A percentile compares a stretch with the other conserved stretches of the same genome.
Evolutionary conservation across 208 protist genomes (phyloP).

Genomic region (Phytomonas sp.): DNA sequence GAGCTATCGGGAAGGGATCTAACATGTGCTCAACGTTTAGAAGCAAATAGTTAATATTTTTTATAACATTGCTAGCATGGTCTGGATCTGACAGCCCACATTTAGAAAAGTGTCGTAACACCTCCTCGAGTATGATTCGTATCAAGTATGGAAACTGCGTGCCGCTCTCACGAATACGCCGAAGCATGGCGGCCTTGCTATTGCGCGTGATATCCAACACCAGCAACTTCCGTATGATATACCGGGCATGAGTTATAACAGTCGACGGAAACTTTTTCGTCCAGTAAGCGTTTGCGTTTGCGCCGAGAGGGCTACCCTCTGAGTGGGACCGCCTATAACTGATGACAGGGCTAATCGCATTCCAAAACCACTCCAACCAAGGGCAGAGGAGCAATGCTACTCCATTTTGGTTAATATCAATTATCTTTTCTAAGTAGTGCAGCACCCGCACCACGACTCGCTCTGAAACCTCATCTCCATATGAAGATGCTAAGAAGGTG

Average conservation of each 20-base stretch:
- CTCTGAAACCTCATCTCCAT: constrained; percentile 16
- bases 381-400: constrained; percentile 46
- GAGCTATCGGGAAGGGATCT: constrained; percentile 38
- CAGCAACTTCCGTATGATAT: constrained; percentile 61
- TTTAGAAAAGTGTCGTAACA: constrained; percentile 51
- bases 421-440: constrained; percentile 71
- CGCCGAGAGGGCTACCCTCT: background rate
- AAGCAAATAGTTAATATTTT: constrained; percentile 72
- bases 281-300: background rate
- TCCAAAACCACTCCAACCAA: constrained; percentile 82
- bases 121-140: constrained; percentile 68
- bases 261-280: background rate
- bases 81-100: constrained; percentile 23
- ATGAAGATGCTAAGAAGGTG: background rate
- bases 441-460: constrained; percentile 48
- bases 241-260: constrained; percentile 22
- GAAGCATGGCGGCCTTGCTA: constrained; percentile 44
- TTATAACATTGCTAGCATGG: constrained; percentile 57
- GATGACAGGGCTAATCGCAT: constrained; percentile 39
- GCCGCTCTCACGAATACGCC: constrained; percentile 27
- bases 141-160: constrained; percentile 30
- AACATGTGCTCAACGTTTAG: constrained; percentile 45
- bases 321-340: constrained; percentile 11
- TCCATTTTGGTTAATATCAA: constrained; percentile 55
- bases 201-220: constrained; percentile 64